Conservation (phyloP, 164 flowering plant genomes). For the Stephania cephalantha region DNA sequence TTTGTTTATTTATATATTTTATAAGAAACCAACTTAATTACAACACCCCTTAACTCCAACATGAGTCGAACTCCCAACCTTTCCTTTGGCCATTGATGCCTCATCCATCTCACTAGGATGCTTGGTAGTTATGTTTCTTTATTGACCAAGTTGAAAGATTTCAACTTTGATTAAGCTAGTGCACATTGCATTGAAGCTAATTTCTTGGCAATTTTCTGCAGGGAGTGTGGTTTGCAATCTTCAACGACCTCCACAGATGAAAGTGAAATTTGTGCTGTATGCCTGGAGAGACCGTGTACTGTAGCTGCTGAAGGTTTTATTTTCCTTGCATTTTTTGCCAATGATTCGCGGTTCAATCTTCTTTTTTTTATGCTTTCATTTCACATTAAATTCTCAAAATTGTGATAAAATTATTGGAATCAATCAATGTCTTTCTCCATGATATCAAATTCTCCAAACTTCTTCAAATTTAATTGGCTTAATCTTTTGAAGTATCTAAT, state of each 20-base stretch:
- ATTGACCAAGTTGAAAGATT: neutral
- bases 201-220: slow-evolving; percentile 26
- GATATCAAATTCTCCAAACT: too few species aligned
- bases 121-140: neutral
- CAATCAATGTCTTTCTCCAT: too few species aligned
- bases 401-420: too few species aligned
- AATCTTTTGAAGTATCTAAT: too few species aligned
- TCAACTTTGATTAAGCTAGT: neutral
- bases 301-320: slow-evolving; percentile 90
- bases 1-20: neutral
- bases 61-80: too few species aligned
- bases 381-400: too few species aligned
- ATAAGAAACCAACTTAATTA: too few species aligned
- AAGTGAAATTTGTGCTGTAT: slow-evolving; percentile 81
- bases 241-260: slow-evolving; percentile 54
- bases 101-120: too few species aligned
- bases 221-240: slow-evolving; percentile 75
- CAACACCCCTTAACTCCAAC: too few species aligned
- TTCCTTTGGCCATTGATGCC: too few species aligned
- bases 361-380: neutral
- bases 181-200: neutral
- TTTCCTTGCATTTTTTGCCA: neutral
- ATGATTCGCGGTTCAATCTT: neutral
- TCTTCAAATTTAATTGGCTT: too few species aligned
- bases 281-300: slow-evolving; percentile 80